These are phyloP conservation scores for Ceratobasidium sp. DNA, from an alignment of 1,284 basidiomycete species.

Conservation along the genomic window DNA sequence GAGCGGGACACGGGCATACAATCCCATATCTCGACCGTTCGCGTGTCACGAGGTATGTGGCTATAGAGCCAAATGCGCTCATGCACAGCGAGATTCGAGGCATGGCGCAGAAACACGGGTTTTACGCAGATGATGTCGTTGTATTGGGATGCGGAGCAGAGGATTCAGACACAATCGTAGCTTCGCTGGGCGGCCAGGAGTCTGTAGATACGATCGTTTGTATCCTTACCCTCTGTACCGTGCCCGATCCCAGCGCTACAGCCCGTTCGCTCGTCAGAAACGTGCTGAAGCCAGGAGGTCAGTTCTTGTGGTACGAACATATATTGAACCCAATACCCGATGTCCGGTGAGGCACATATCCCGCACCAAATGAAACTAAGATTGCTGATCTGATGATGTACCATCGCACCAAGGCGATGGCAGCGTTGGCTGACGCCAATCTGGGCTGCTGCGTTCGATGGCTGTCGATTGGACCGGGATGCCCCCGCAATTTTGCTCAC, in stretches of 20 bases:
- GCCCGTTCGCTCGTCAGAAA: constrained; percentile 56
- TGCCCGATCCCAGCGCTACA: constrained; percentile 59
- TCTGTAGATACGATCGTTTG: constrained; percentile 65
- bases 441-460: constrained; percentile 54
- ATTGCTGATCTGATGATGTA: constrained; percentile 19
- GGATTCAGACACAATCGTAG: constrained; percentile 57
- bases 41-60: constrained; percentile 67
- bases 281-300: constrained; percentile 64
- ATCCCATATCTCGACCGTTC: constrained; percentile 63
- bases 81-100: constrained; percentile 66
- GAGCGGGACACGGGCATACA: constrained; percentile 72
- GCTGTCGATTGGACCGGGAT: constrained; percentile 66
- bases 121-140: constrained; percentile 55
- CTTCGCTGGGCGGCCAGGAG: constrained; percentile 51
- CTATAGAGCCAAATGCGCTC: constrained; percentile 67
- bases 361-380: background rate
- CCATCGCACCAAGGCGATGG: constrained; percentile 59
- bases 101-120: constrained; percentile 60
- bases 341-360: constrained; percentile 27
- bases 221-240: constrained; percentile 65
- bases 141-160: constrained; percentile 66
- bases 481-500: constrained; percentile 48
- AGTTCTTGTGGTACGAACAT: constrained; percentile 70
- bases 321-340: constrained; percentile 54
- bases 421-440: constrained; percentile 72